phyloP scores from a whole-genome alignment of 1,284 basidiomycete genomes.

The Vanrija humicola region DNA sequence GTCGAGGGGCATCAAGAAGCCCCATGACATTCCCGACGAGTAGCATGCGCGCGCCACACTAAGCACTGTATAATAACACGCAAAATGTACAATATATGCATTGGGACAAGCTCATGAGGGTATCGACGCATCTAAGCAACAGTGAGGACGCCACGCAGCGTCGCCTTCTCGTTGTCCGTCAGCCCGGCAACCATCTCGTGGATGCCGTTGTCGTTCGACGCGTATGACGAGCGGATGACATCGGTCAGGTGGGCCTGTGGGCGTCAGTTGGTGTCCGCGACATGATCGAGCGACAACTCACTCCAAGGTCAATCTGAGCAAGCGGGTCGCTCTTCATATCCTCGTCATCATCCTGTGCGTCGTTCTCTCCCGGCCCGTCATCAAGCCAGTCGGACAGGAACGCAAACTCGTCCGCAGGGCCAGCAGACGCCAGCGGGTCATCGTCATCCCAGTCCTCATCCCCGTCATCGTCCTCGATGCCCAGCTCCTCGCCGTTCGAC shows the following conservation, averaged over 20 bases:
- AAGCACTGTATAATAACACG: slow-evolving; percentile 4
- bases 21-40: slow-evolving; percentile 50
- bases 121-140: slow-evolving; percentile 1
- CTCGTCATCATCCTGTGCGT: slow-evolving; percentile 78
- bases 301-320: slow-evolving; percentile 82
- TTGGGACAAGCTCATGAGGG: not conserved
- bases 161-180: slow-evolving; percentile 63
- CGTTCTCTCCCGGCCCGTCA: slow-evolving; percentile 64
- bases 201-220: slow-evolving; percentile 64
- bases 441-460: slow-evolving; percentile 88
- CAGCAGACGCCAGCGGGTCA: slow-evolving; percentile 51
- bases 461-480: slow-evolving; percentile 64
- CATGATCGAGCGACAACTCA: no score
- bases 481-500: slow-evolving; percentile 55
- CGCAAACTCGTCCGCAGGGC: slow-evolving; percentile 49
- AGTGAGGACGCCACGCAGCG: slow-evolving; percentile 60
- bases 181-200: slow-evolving; percentile 62
- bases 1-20: slow-evolving; percentile 49
- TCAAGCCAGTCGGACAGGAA: slow-evolving; percentile 54
- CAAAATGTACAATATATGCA: slow-evolving; percentile 10
- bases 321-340: slow-evolving; percentile 82
- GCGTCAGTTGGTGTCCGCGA: no score
- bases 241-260: slow-evolving; percentile 30
- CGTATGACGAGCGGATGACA: slow-evolving; percentile 65
- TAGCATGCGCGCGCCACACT: slow-evolving; percentile 6